Conservation (phyloP, 2,329 filamentous ascomycete genomes). For the Sclerotinia minor region DNA sequence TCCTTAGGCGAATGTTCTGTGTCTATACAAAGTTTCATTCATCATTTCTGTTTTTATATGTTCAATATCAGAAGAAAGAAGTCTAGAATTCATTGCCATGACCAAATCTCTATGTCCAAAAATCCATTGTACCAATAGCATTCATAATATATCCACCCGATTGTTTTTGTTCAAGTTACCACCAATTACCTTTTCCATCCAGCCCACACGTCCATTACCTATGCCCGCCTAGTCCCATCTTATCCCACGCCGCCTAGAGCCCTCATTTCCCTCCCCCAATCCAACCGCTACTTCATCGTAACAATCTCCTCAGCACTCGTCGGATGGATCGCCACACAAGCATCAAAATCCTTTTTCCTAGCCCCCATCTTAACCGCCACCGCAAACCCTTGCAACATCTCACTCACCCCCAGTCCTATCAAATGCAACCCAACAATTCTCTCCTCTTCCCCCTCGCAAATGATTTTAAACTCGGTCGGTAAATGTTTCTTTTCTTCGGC, state of each 20-base stretch:
- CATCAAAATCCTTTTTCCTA: constrained; percentile 75
- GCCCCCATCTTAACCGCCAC: constrained; percentile 79
- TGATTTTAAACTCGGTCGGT: constrained; percentile 53
- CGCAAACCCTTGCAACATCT: constrained; percentile 79
- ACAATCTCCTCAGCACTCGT: constrained; percentile 76
- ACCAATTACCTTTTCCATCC: neutral
- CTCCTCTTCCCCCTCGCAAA: constrained; percentile 50
- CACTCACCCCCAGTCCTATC: constrained; percentile 51
- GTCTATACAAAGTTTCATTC: neutral
- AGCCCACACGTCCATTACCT: no score
- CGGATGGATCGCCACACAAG: constrained; percentile 73
- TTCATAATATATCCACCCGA: neutral
- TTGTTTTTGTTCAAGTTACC: constrained; percentile 3
- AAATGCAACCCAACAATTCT: constrained; percentile 53
- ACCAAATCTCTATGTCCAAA: neutral
- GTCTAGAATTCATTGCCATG: neutral
- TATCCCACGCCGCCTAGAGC: neutral
- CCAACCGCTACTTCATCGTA: constrained; percentile 28
- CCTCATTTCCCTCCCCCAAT: neutral
- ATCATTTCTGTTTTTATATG: neutral
- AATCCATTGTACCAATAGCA: neutral
- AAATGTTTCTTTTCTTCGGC: constrained; percentile 52
- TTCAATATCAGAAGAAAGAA: neutral
- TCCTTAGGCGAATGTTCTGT: neutral
- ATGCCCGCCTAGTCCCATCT: neutral